These are phyloP conservation scores for Periconia sp. DNA, from an alignment of 2,329 filamentous ascomycete species.

Conservation along the genomic window DNA sequence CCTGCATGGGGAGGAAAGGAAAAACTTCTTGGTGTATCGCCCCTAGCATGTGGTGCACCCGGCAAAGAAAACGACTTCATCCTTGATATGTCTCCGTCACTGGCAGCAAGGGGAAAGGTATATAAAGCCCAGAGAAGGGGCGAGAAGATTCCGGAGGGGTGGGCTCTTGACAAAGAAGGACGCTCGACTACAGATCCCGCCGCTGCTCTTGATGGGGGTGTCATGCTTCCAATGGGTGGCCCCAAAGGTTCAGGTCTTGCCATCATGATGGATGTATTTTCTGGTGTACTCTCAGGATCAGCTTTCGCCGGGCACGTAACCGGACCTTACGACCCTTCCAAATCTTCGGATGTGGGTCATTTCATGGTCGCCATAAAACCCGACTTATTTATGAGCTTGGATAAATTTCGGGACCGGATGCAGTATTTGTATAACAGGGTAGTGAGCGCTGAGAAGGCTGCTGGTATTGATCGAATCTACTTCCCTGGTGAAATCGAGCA, in stretches of 20 bases:
- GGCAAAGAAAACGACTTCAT: slow-evolving; percentile 66
- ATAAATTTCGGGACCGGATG: slow-evolving; percentile 68
- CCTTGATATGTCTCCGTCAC: slow-evolving; percentile 70
- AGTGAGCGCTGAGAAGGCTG: slow-evolving; percentile 54
- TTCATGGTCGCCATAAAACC: slow-evolving; percentile 68
- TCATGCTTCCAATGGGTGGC: slow-evolving; percentile 85
- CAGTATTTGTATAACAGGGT: slow-evolving; percentile 60
- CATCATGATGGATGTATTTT: slow-evolving; percentile 90
- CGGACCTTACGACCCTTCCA: slow-evolving; percentile 72
- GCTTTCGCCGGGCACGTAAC: slow-evolving; percentile 79
- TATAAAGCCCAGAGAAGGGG: slow-evolving; percentile 69
- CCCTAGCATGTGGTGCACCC: slow-evolving; percentile 74
- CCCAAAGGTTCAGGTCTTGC: slow-evolving; percentile 77
- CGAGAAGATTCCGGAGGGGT: slow-evolving; percentile 70
- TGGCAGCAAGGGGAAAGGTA: slow-evolving; percentile 72
- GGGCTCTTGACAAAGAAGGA: slow-evolving; percentile 75
- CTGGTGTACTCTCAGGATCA: slow-evolving; percentile 71
- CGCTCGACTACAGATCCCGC: slow-evolving; percentile 70
- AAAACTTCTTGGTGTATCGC: slow-evolving; percentile 73
- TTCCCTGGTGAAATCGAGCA: slow-evolving; percentile 62
- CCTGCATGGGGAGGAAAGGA: slow-evolving; percentile 69
- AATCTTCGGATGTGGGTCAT: slow-evolving; percentile 71
- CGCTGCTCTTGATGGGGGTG: slow-evolving; percentile 61
- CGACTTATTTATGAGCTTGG: slow-evolving; percentile 70
- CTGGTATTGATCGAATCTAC: slow-evolving; percentile 57